Conservation (phyloP, 306 rosid genomes). For the Medicago arabica region DNA sequence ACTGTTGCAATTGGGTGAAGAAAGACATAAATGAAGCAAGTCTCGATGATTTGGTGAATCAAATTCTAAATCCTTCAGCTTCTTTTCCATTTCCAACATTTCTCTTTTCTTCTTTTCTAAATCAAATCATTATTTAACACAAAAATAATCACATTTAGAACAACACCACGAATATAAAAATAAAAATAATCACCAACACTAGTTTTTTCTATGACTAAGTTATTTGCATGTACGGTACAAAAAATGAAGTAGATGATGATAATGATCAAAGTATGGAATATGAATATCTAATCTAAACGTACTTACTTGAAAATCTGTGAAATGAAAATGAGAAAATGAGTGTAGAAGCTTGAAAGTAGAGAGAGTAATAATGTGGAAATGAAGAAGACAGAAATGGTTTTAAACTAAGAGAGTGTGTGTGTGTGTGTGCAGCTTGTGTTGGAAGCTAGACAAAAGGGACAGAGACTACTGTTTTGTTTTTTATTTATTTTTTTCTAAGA, state of each 20-base stretch:
- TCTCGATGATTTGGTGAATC: constrained; percentile 37
- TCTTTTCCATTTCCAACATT: constrained; percentile 46
- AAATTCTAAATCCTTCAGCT: constrained; percentile 36
- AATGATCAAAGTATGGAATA: neutral
- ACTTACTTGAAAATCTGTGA: neutral
- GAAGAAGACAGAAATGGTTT: neutral
- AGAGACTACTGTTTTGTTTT: neutral
- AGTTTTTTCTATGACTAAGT: neutral
- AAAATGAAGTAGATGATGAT: constrained; percentile 1
- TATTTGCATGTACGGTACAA: neutral
- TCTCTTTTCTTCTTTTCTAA: neutral
- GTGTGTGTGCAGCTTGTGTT: constrained; percentile 31
- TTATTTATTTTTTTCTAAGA: neutral
- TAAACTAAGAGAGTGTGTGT: neutral
- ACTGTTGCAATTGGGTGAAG: constrained; percentile 32
- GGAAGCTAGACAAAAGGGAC: constrained; percentile 40
- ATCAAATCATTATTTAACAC: neutral
- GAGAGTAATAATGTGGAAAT: neutral
- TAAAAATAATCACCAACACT: neutral
- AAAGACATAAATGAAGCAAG: constrained; percentile 36
- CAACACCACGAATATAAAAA: neutral
- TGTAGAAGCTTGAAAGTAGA: no score
- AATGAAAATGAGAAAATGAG: constrained; percentile 5
- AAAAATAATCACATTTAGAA: constrained; percentile 32
- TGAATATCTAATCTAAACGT: neutral